Evolutionary conservation across 805 yeast genomes (phyloP), one percentile per base, ranked within the genome.

Genomic region (Ogataea corticis): DNA sequence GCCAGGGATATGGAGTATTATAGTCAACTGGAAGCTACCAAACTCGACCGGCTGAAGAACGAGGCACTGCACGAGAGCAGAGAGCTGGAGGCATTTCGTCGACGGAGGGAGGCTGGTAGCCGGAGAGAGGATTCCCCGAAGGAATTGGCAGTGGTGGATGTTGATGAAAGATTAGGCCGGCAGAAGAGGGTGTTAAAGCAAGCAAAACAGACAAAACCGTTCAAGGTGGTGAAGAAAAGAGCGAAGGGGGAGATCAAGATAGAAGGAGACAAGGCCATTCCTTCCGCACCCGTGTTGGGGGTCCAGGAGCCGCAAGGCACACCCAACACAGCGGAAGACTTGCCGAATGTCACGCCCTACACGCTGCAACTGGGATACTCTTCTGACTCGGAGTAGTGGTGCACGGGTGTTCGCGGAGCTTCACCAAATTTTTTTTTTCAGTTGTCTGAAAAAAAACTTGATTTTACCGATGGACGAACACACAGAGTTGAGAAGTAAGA

Each of bases 1-100:
- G 67, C 62, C 27, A 59, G 63, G 25, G 69, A 75, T 3, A 56
- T 70, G 19, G 51, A 56, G 15, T 73, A 64, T 44, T 75, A 72
- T 44, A 60, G 60, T 3, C 48, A 57, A 38, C 50, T 61, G 13
- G 51, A 58, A 15, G 40, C 56, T 15, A 65, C 61, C 14, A 48
- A 40, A 25, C 50, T 44, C 27, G 51, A 47, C 11, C 62, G 60
- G 25, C 29, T 39, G 15, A 10, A 37, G 21, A 31, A 38, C 11
- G 56, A 56, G 27, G 45, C 39, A 25, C 21, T 31, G n/a, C 38
- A 45, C 10, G 48, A 44, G 43, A 52, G 52, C n/a, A 41, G 45
- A 14, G 59, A 54, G 38, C 39, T 57, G 17, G 52, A 54, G 28
- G 68, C 63, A 31, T 54, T 51, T 17, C 53, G 46, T 6, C 66